These are phyloP conservation scores for Corrigiola litoralis DNA, from an alignment of 179 eudicot genomes.

Conservation along the genomic window DNA sequence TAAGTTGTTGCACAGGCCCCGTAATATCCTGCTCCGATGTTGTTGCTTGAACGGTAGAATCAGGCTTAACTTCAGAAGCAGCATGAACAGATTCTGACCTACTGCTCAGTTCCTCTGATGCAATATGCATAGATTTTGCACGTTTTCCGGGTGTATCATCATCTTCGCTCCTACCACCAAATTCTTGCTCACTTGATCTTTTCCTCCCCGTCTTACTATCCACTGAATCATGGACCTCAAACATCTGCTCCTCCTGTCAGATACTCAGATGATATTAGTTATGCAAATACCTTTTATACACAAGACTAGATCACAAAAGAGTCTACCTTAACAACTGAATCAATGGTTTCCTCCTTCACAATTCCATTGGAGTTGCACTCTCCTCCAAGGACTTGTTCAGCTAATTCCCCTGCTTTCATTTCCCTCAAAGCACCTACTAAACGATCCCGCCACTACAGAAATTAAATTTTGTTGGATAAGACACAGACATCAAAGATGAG, in stretches of 20 bases:
- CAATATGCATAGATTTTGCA: slow-evolving; percentile 37
- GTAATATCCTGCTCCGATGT: slow-evolving; percentile 39
- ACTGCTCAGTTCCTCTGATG: slow-evolving; percentile 32
- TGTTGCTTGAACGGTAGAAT: slow-evolving; percentile 30
- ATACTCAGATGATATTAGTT: slow-evolving; percentile 18
- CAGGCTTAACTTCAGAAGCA: slow-evolving; percentile 19
- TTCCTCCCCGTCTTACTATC: slow-evolving; percentile 47
- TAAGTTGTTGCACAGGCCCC: slow-evolving; percentile 86
- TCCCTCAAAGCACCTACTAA: slow-evolving; percentile 71
- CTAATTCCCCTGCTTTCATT: slow-evolving; percentile 56
- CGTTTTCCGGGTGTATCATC: slow-evolving; percentile 72
- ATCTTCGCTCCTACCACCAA: slow-evolving; percentile 40
- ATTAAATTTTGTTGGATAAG: not conserved
- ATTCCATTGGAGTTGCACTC: slow-evolving; percentile 38
- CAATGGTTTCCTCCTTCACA: slow-evolving; percentile 38
- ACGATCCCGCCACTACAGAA: slow-evolving; percentile 88
- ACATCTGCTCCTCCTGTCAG: slow-evolving; percentile 57
- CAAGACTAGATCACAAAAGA: not conserved
- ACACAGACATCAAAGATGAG: not conserved
- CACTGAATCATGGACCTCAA: slow-evolving; percentile 29
- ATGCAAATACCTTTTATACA: not conserved
- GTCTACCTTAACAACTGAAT: slow-evolving; percentile 39
- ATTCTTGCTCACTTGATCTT: slow-evolving; percentile 53
- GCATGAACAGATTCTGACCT: slow-evolving; percentile 26
- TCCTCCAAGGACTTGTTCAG: slow-evolving; percentile 42